These are phyloP conservation scores for Galeopsis tetrahit DNA, from an alignment of 257 asterid genomes.

Conservation along the genomic window DNA sequence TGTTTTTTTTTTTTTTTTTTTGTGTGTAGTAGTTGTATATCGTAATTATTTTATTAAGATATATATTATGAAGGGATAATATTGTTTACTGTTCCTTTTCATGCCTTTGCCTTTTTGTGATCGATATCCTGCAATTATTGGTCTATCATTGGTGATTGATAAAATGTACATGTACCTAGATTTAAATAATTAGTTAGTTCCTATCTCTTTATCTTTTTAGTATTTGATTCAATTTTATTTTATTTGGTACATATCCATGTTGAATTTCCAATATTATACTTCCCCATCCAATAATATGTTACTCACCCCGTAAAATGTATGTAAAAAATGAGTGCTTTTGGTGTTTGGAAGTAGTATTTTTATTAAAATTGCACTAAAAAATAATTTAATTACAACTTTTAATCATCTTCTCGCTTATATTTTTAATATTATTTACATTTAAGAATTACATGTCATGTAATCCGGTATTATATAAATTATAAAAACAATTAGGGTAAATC, in stretches of 20 bases:
- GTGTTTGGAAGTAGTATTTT: too few relatives aligned
- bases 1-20: slow-evolving; percentile 19
- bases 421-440: too few relatives aligned
- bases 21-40: slow-evolving; percentile 40
- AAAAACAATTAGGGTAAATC: neutral
- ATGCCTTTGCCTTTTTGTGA: slow-evolving; percentile 22
- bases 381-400: too few relatives aligned
- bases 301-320: too few relatives aligned
- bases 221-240: neutral
- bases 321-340: too few relatives aligned
- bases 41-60: slow-evolving; percentile 38
- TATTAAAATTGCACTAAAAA: too few relatives aligned
- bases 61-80: slow-evolving; percentile 40
- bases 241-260: too few relatives aligned
- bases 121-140: slow-evolving; percentile 35
- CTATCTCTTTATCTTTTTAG: neutral
- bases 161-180: neutral
- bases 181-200: neutral
- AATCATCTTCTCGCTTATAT: too few relatives aligned
- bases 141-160: slow-evolving; percentile 31
- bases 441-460: neutral
- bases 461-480: neutral
- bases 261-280: neutral
- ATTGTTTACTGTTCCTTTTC: slow-evolving; percentile 30
- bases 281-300: too few relatives aligned